Evolutionary conservation across 169 alveolate species (phyloP).

Genomic region (Cytauxzoon felis): DNA sequence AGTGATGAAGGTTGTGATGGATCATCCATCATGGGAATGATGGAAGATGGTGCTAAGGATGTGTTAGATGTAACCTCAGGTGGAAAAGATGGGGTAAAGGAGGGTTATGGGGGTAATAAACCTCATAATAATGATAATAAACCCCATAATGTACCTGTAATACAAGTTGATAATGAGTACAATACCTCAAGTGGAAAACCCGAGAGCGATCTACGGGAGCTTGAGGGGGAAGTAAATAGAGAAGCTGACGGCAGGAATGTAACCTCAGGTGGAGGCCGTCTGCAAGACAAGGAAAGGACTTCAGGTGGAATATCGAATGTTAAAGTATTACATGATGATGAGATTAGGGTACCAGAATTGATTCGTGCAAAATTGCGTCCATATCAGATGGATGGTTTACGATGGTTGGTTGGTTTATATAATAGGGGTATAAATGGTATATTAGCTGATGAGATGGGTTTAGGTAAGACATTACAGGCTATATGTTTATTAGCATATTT

Average conservation of each 20-base stretch:
- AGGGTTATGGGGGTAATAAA: conserved; percentile 19
- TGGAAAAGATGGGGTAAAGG: too few relatives aligned
- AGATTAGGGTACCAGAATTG: conserved; percentile 81
- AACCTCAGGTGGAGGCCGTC: neutral
- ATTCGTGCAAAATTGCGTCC: conserved; percentile 88
- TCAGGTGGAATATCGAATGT: conserved; percentile 45
- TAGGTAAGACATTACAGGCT: conserved; percentile 98
- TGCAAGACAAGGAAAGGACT: conserved; percentile 58
- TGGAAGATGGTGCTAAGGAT: neutral
- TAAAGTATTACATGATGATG: conserved; percentile 69
- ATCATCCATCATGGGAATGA: neutral
- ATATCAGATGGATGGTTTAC: conserved; percentile 92
- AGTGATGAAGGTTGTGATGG: conserved; percentile 4
- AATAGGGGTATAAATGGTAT: conserved; percentile 94
- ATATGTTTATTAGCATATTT: conserved; percentile 95
- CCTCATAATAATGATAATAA: conserved; percentile 35
- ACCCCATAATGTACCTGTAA: neutral
- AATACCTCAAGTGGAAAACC: neutral
- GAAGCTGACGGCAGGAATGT: neutral
- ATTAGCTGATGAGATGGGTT: conserved; percentile 99
- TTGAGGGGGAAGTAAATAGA: neutral
- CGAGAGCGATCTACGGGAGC: too few relatives aligned
- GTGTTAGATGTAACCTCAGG: neutral
- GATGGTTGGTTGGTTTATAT: conserved; percentile 96
- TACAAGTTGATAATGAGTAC: neutral